phyloP scores from a whole-genome alignment of 1,284 basidiomycete species.

The Trichosporon sp. region DNA sequence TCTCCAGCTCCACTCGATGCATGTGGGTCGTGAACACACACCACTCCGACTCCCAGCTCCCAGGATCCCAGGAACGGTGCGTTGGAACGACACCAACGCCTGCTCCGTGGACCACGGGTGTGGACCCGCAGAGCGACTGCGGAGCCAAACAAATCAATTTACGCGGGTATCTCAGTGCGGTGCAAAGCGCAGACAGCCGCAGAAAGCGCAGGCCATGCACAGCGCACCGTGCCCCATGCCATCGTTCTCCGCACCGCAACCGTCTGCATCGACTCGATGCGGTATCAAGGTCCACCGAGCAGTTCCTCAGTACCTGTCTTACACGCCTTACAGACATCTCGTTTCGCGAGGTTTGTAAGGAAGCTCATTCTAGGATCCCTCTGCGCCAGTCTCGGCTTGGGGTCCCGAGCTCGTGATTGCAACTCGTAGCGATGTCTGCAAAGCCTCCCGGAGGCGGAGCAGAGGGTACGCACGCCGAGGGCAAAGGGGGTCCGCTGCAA shows the following conservation, averaged over 20 bases:
- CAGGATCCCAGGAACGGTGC: background rate
- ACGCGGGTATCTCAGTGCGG: background rate
- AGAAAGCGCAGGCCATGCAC: background rate
- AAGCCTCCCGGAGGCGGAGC: background rate
- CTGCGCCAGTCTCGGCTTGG: background rate
- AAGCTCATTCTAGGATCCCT: background rate
- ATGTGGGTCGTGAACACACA: too few species aligned
- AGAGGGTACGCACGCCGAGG: background rate
- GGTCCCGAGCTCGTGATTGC: background rate
- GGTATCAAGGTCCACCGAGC: background rate
- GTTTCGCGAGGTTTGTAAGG: background rate
- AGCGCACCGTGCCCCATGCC: background rate
- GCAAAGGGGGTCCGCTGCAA: too few species aligned
- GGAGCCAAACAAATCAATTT: background rate
- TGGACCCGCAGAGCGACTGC: background rate
- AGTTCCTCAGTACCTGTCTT: background rate
- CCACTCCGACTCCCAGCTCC: background rate
- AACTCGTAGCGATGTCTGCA: too few species aligned
- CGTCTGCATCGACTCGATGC: background rate
- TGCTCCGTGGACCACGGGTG: too few species aligned
- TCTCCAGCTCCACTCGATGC: background rate
- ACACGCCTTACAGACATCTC: background rate
- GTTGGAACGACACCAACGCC: too few species aligned
- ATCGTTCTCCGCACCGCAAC: background rate
- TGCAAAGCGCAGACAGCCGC: background rate